Conservation (phyloP, 2,329 filamentous ascomycete species). For the Ceratocystis huliohia region DNA sequence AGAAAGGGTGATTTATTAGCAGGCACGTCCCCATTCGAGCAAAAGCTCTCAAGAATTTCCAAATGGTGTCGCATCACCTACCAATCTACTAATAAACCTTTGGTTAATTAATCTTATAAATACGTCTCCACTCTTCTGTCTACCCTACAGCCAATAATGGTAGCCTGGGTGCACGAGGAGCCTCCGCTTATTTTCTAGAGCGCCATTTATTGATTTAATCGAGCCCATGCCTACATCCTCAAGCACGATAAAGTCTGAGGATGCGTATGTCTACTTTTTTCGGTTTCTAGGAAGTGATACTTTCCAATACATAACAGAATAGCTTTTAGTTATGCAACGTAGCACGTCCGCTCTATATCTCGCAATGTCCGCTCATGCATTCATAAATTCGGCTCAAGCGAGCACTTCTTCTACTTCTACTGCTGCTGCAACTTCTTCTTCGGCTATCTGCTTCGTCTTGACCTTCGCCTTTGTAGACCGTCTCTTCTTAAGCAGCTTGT, state of each 20-base stretch:
- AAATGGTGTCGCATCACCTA: neutral
- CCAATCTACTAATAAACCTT: neutral
- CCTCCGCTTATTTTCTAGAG: neutral
- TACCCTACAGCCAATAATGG: neutral
- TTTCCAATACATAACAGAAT: too few species aligned
- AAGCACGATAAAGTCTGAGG: neutral
- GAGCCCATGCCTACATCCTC: neutral
- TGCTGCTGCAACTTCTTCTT: neutral
- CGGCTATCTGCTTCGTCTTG: conserved; percentile 1
- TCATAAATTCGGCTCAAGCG: too few species aligned
- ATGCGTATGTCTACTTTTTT: neutral
- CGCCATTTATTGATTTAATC: conserved; percentile 2
- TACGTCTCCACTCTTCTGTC: neutral
- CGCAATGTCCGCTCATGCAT: too few species aligned
- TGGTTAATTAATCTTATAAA: neutral
- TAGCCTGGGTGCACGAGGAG: neutral
- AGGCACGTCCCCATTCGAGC: too few species aligned
- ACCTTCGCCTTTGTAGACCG: conserved; percentile 25
- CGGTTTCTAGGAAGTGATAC: neutral
- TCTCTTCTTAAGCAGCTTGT: conserved; percentile 50
- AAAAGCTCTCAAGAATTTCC: too few species aligned
- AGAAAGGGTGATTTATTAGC: too few species aligned
- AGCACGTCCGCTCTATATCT: too few species aligned
- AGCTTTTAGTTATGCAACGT: too few species aligned
- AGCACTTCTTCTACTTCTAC: too few species aligned